Percentiles rank a stretch among this genome's conserved stretches.
These are phyloP conservation scores for Cercospora sojina DNA, from an alignment of 2,329 filamentous ascomycete genomes.

Conservation along the genomic window DNA sequence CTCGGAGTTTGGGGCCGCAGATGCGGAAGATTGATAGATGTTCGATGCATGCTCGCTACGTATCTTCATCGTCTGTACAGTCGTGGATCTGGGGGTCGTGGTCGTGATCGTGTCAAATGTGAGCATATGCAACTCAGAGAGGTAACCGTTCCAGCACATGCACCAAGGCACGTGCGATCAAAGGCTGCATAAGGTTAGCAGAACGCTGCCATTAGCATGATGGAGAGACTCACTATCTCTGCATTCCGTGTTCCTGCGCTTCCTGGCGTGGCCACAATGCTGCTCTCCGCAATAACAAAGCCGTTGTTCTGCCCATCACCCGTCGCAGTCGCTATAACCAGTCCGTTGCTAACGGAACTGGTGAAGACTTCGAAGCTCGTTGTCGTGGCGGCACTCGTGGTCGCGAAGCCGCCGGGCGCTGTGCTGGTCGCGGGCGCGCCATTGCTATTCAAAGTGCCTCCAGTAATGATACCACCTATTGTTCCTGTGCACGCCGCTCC, in stretches of 20 bases:
- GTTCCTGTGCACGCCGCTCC: conserved; percentile 59
- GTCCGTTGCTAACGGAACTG: conserved; percentile 28
- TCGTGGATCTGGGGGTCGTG: conserved; percentile 10
- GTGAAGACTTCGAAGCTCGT: conserved; percentile 27
- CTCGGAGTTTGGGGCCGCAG: neutral
- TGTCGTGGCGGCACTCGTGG: conserved; percentile 27
- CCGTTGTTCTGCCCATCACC: conserved; percentile 20
- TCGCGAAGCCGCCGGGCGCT: conserved; percentile 20
- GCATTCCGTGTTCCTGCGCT: conserved; percentile 27
- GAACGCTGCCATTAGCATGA: neutral
- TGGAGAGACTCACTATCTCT: conserved; percentile 34
- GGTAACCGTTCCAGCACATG: conserved; percentile 30
- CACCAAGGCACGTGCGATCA: conserved; percentile 29
- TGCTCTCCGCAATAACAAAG: conserved; percentile 36
- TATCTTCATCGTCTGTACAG: conserved; percentile 19
- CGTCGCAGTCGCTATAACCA: conserved; percentile 28
- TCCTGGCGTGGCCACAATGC: conserved; percentile 38
- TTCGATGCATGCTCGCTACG: conserved; percentile 21
- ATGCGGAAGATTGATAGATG: conserved; percentile 10
- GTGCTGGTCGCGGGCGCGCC: conserved; percentile 30
- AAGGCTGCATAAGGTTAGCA: conserved; percentile 31
- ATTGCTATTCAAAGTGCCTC: conserved; percentile 33
- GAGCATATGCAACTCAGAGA: conserved; percentile 16
- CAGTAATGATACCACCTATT: conserved; percentile 42
- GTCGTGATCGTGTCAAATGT: conserved; percentile 2